Base-by-base conservation (phyloP, 768 basidiomycete species). In the Lactarius hatsudake region DNA sequence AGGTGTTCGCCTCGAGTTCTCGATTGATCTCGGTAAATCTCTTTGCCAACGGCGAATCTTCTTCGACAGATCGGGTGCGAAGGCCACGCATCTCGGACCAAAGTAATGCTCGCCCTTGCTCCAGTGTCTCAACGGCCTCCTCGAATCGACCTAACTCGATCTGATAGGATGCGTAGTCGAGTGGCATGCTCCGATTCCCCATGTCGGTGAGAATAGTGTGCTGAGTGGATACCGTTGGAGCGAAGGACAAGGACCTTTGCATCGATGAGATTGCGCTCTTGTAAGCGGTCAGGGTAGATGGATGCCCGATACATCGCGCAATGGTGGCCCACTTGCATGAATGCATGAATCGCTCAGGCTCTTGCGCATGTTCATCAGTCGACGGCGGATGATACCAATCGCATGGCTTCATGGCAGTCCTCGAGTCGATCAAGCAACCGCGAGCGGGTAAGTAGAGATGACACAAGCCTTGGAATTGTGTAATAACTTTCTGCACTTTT, bases 341-440 rank as follows among this genome's bases (percentile, higher is more conserved):
- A 54, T 59, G 40, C 12, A n/a, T n/a, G 58, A 59, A 65, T 42
- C 58, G 26, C 18, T 59, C 58, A 12, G 18, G 13, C 18, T 40
- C 20, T 1, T 18, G 51, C 13, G n/a, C 64, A 15, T 59, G 40
- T 32, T 17, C 15, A n/a, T 59, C 28, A n/a, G 5, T 65, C 5
- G 28, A 65, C 18, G 30, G 28, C 64, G 15, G 42, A 30, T 7
- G 64, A n/a, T 15, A 26, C 40, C 23, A 65, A 38, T 5, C n/a
- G 26, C 48, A 65, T 59, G 28, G 53, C 53, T 42, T 65, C 64
- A 20, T 53, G 57, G 18, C n/a, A 18, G 36, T 59, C 64, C 30
- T 59, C 45, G 5, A 28, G 54, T 13, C 28, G 48, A n/a, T 15
- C 15, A 18, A 42, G 38, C 17, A 53, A 42, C 26, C 18, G 48